Evolutionary conservation across 1,284 basidiomycete genomes (phyloP).

Genomic region (Wallemia hederae): DNA sequence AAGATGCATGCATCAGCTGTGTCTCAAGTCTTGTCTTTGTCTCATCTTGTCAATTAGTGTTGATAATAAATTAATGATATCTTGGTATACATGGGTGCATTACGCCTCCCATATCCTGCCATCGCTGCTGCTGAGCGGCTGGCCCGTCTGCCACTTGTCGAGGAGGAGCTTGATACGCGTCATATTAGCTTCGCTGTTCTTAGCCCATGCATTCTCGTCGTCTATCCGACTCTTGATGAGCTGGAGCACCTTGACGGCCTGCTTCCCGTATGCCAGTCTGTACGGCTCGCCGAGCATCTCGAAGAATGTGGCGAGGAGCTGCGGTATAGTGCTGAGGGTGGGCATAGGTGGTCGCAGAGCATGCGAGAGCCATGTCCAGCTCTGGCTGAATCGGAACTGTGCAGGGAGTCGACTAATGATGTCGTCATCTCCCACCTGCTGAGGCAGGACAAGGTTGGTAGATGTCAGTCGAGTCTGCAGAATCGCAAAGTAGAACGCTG

Average conservation of each 20-base stretch:
- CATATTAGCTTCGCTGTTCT: background rate
- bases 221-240: background rate
- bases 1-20: too few relatives aligned
- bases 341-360: slow-evolving; percentile 12
- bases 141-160: background rate
- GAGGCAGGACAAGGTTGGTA: slow-evolving; percentile 11
- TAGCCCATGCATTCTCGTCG: background rate
- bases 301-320: background rate
- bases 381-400: slow-evolving; percentile 30
- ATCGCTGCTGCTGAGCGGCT: background rate
- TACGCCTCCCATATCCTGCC: background rate
- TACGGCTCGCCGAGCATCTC: background rate
- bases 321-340: slow-evolving; percentile 11
- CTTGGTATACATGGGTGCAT: background rate
- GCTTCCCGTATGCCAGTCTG: background rate
- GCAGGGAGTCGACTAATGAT: slow-evolving; percentile 20
- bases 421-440: slow-evolving; percentile 20
- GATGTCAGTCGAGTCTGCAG: slow-evolving; percentile 21
- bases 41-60: too few relatives aligned
- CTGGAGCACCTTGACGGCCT: background rate
- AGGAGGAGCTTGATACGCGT: background rate
- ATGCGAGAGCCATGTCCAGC: slow-evolving; percentile 32
- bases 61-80: background rate
- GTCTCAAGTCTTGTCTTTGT: too few relatives aligned
- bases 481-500: slow-evolving; percentile 66